Evolutionary conservation across 108 stramenopile genomes (phyloP).

Genomic region (Cyclotella sp.): DNA sequence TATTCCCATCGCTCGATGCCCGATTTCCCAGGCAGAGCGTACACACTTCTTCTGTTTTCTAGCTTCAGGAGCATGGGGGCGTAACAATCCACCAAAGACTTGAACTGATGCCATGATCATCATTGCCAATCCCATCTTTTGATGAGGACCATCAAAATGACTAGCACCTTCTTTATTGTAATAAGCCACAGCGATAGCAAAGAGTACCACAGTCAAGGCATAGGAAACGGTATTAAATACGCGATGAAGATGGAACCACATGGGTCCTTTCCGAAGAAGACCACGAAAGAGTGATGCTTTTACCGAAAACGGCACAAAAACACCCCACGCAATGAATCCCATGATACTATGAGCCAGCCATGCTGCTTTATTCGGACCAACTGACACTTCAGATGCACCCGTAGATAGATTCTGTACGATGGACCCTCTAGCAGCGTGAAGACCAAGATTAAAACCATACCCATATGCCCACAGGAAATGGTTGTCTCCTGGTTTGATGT

Average conservation of each 20-base stretch:
- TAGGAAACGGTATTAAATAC: constrained; percentile 29
- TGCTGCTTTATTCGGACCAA: constrained; percentile 14
- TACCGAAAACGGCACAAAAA: constrained; percentile 67
- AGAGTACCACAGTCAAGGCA: constrained; percentile 29
- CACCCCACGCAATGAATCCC: constrained; percentile 71
- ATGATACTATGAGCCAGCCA: constrained; percentile 74
- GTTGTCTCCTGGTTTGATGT: constrained; percentile 59
- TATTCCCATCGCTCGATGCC: constrained; percentile 30
- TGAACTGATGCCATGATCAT: constrained; percentile 44
- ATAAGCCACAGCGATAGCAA: constrained; percentile 39
- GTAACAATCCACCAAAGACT: constrained; percentile 41
- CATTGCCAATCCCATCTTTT: constrained; percentile 48
- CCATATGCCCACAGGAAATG: constrained; percentile 65
- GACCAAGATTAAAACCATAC: constrained; percentile 30
- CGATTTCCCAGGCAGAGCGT: constrained; percentile 33
- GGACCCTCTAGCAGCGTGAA: constrained; percentile 19
- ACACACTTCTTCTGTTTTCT: constrained; percentile 33
- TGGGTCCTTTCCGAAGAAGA: constrained; percentile 15
- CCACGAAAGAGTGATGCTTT: constrained; percentile 55
- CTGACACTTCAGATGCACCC: constrained; percentile 5
- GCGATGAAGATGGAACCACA: constrained; percentile 49
- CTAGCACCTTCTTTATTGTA: constrained; percentile 14
- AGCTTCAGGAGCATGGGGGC: constrained; percentile 40
- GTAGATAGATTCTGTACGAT: constrained; percentile 26
- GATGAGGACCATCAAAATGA: constrained; percentile 39